Percentiles rank a stretch among this genome's conserved stretches.
phyloP scores from a whole-genome alignment of 768 basidiomycete species.

The Sarcodon sp. region DNA sequence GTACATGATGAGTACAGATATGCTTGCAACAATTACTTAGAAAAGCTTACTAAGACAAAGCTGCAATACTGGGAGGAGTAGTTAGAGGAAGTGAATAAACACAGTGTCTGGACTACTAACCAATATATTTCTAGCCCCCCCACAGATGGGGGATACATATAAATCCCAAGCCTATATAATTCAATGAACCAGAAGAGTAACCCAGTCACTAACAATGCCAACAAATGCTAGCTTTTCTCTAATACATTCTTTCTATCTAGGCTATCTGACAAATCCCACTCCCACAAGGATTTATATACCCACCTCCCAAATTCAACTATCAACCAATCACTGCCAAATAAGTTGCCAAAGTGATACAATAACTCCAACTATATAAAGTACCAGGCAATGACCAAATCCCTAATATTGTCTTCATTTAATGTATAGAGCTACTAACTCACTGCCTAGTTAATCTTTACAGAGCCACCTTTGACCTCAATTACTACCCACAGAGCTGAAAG shows the following conservation, averaged over 20 bases:
- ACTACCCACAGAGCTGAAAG: conserved; percentile 18
- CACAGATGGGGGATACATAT: conserved; percentile 5
- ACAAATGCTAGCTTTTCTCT: too few species aligned
- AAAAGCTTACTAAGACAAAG: conserved; percentile 9
- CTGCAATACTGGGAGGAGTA: conserved; percentile 12
- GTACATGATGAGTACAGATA: conserved; percentile 5
- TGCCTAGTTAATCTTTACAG: conserved; percentile 16
- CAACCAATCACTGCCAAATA: too few species aligned
- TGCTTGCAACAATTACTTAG: conserved; percentile 6
- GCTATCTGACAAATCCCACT: too few species aligned
- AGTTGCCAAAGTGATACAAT: too few species aligned
- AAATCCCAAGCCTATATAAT: conserved; percentile 12
- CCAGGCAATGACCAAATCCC: conserved; percentile 15
- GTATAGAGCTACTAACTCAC: conserved; percentile 11
- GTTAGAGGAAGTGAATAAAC: conserved; percentile 7
- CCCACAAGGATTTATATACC: too few species aligned
- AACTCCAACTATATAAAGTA: conserved; percentile 23
- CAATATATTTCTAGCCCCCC: conserved; percentile 1
- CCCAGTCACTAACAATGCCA: too few species aligned
- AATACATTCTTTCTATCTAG: too few species aligned
- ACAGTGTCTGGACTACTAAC: conserved; percentile 11
- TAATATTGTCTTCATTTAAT: conserved; percentile 19
- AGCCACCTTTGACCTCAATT: conserved; percentile 14
- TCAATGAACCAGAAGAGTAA: too few species aligned
- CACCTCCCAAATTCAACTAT: too few species aligned